phyloP scores from a whole-genome alignment of 106 monocot species.

The Acorus gramineus region DNA sequence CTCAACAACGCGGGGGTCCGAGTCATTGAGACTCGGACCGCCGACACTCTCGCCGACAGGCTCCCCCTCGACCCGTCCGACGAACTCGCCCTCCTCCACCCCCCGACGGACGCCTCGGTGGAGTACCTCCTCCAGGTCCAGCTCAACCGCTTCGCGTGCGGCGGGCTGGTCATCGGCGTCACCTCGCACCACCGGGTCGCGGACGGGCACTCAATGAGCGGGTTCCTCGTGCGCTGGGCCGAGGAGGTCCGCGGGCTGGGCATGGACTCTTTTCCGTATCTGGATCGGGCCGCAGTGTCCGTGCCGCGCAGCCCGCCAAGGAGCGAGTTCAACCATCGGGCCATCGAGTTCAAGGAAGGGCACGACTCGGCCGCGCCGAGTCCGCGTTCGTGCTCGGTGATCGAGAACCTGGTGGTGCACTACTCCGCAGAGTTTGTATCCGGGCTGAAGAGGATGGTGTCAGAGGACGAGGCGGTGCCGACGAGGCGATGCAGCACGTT shows the following conservation, averaged over 20 bases:
- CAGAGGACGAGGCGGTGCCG: conserved; percentile 1
- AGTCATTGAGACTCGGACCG: conserved; percentile 1
- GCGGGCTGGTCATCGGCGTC: conserved; percentile 8
- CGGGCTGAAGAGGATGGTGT: background rate
- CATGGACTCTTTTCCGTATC: conserved; percentile 4
- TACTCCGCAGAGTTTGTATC: conserved; percentile 5
- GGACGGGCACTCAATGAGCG: conserved; percentile 8
- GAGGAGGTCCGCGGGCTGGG: conserved; percentile 4
- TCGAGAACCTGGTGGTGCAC: conserved; percentile 1
- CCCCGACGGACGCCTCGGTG: background rate
- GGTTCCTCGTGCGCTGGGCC: conserved; percentile 4
- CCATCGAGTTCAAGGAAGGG: conserved; percentile 3
- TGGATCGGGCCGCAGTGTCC: conserved; percentile 4
- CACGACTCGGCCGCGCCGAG: too few relatives aligned
- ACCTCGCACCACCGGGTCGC: conserved; percentile 3
- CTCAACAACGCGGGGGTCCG: conserved; percentile 14
- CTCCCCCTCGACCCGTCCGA: conserved; percentile 4
- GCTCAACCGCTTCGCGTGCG: conserved; percentile 18
- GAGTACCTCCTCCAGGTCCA: conserved; percentile 11
- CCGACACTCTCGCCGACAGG: background rate
- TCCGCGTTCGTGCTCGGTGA: background rate
- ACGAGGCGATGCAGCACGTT: conserved; percentile 9
- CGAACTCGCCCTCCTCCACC: background rate
- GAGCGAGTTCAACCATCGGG: conserved; percentile 1
- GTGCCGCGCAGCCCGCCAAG: background rate